Base-by-base conservation (phyloP, 768 basidiomycete species). In the Infundibulicybe gibba region DNA sequence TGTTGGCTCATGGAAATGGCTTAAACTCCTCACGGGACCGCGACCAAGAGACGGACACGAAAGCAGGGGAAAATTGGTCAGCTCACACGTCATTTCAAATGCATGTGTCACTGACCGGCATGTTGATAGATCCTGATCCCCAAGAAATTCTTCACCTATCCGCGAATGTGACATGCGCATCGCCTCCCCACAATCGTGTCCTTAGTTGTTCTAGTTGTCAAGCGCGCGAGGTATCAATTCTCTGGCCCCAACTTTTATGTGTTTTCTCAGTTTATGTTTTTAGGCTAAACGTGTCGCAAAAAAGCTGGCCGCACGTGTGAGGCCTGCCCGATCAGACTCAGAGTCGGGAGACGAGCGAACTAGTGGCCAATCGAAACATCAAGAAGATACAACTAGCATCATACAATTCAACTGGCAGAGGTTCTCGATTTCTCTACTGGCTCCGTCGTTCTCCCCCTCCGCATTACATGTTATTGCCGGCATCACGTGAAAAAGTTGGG, bases 401-500 rank as follows among this genome's bases (percentile, higher is more conserved):
- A 85, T 99, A 41, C 87, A 98, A 50, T 99, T 98, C 70, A 98
- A 98, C 59, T 95, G 94, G 77, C 90, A 0, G 90, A 94, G 54
- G 75, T 90, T 37, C 79, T 97, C 40, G 91, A 94, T 60, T 93
- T 98, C 62, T 85, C 83, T 5, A 74, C 83, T 11, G 97, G 97
- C 16, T 88, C 90, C 15, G 85, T 85, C 19, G 77, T 90, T 15
- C 74, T 99, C n/a, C 95, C 95, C 6, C 82, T 97, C 32, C 82
- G 97, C 40, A 91, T 99, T 50, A 95, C 95, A 6, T 99, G 97
- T 67, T 99, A 99, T 64, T 98, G 97, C 56, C 85, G 95, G 43
- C 97, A 98, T 73, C 95, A 99, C 87, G 92, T 50, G 97, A 99
- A 69, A 97, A 97, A 68, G 73, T 87, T 32, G 97, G 97, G 2